These are phyloP conservation scores for Aureobasidium pullulans DNA, from an alignment of 2,329 filamentous ascomycete species.

Conservation along the genomic window DNA sequence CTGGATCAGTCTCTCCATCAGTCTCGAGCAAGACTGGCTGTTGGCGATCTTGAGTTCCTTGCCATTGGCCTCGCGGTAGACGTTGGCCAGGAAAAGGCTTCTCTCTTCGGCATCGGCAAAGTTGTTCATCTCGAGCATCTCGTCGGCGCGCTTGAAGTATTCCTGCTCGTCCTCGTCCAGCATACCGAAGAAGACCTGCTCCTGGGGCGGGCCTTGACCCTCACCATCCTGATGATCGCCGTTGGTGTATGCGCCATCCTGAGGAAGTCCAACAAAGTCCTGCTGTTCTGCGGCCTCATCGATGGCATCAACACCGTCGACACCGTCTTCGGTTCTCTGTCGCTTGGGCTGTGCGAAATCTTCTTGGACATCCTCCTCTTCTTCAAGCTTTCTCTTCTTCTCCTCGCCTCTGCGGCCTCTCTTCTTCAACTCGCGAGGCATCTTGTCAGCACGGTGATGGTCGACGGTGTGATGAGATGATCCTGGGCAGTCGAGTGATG, in stretches of 20 bases:
- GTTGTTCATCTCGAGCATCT: slow-evolving; percentile 81
- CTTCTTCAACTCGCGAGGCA: slow-evolving; percentile 55
- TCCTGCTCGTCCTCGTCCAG: slow-evolving; percentile 90
- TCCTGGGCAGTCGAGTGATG: not conserved
- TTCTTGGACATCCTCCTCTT: slow-evolving; percentile 27
- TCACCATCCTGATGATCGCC: slow-evolving; percentile 25
- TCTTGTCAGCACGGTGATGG: slow-evolving; percentile 22
- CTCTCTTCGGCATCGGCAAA: slow-evolving; percentile 65
- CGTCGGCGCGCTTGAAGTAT: slow-evolving; percentile 85
- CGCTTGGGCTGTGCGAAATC: slow-evolving; percentile 31
- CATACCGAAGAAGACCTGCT: slow-evolving; percentile 83
- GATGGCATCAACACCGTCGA: slow-evolving; percentile 19
- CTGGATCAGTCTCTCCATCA: slow-evolving; percentile 86
- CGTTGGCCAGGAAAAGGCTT: slow-evolving; percentile 58
- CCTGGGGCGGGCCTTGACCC: slow-evolving; percentile 35
- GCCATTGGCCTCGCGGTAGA: slow-evolving; percentile 77
- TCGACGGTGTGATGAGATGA: not conserved
- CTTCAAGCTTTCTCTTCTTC: slow-evolving; percentile 45
- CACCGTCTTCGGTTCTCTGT: slow-evolving; percentile 25
- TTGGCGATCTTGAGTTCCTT: slow-evolving; percentile 95
- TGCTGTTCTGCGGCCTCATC: slow-evolving; percentile 31
- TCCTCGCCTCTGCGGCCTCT: slow-evolving; percentile 48
- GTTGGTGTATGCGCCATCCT: slow-evolving; percentile 23
- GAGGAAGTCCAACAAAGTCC: slow-evolving; percentile 20
- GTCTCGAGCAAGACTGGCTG: slow-evolving; percentile 86